A percentile compares a stretch with the other conserved stretches of the same genome.
phyloP scores from a whole-genome alignment of 2,329 filamentous ascomycete species.

The Reticulascus tulasneorum region DNA sequence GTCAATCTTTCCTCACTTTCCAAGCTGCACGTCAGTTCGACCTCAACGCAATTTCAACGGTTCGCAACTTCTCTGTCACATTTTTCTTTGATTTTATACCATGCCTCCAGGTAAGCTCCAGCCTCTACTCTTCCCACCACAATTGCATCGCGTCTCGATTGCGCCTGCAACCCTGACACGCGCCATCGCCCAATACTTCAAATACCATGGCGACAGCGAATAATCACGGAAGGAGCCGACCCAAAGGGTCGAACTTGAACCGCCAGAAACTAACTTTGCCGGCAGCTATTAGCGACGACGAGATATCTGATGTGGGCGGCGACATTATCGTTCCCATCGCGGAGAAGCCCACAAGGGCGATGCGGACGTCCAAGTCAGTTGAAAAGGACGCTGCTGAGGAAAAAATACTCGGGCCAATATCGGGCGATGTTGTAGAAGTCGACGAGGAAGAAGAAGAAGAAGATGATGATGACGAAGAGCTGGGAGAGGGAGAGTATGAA shows the following conservation, averaged over 20 bases:
- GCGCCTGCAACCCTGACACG: constrained; percentile 1
- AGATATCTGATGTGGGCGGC: constrained; percentile 23
- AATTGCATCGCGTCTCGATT: constrained; percentile 2
- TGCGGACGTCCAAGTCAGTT: constrained; percentile 4
- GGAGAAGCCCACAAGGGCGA: constrained; percentile 8
- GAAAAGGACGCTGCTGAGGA: constrained; percentile 17
- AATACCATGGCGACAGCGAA: too few relatives aligned
- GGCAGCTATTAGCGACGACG: constrained; percentile 33
- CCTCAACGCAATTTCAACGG: not conserved
- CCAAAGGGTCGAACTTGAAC: too few relatives aligned
- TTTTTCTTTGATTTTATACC: not conserved
- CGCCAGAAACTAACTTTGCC: constrained; percentile 2
- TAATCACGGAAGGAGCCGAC: too few relatives aligned
- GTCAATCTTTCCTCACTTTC: constrained; percentile 1
- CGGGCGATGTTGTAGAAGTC: constrained; percentile 16
- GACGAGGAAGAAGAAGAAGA: constrained; percentile 33
- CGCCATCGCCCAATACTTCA: too few relatives aligned
- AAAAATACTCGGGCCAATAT: too few relatives aligned
- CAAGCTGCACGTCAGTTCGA: not conserved
- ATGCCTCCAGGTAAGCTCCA: constrained; percentile 14
- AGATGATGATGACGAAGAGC: constrained; percentile 39
- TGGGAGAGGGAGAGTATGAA: constrained; percentile 23
- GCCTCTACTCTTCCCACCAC: not conserved
- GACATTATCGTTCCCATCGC: constrained; percentile 5
- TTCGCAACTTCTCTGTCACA: not conserved